phyloP scores from a whole-genome alignment of 768 basidiomycete species.

The Agaricus sinodeliciosus region DNA sequence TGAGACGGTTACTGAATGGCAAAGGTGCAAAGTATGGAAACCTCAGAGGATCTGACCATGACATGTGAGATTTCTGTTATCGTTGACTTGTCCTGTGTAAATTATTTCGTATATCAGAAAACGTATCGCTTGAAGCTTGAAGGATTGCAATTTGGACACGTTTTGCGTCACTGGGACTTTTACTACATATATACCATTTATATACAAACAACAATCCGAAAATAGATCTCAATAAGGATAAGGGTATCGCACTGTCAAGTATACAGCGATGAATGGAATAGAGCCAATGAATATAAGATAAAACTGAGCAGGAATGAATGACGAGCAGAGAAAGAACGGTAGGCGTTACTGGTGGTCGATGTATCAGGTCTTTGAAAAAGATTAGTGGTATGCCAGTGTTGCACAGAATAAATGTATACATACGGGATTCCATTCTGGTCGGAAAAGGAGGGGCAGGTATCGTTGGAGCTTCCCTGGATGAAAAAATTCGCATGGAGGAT shows the following conservation, averaged over 20 bases:
- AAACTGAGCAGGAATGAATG: conserved; percentile 33
- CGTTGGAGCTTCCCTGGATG: conserved; percentile 33
- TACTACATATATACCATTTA: not conserved
- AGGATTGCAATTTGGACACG: not conserved
- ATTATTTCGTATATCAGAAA: not conserved
- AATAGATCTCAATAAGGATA: not conserved
- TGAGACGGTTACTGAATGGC: conserved; percentile 33
- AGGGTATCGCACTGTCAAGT: not conserved
- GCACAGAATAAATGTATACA: conserved; percentile 20
- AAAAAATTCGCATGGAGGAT: not conserved
- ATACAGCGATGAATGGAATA: conserved; percentile 20
- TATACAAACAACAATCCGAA: not conserved
- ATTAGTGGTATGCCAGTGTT: not conserved
- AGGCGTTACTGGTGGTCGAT: conserved; percentile 35
- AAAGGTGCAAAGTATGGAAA: conserved; percentile 34
- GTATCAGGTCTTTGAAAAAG: conserved; percentile 32
- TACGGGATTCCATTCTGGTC: conserved; percentile 60
- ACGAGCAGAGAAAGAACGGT: conserved; percentile 26
- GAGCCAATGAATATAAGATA: conserved; percentile 32
- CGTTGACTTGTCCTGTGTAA: not conserved
- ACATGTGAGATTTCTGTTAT: conserved; percentile 16
- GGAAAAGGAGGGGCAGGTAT: conserved; percentile 67
- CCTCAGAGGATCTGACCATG: conserved; percentile 33
- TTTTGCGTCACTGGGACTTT: too few species aligned
- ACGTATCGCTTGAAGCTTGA: not conserved